Evolutionary conservation across 306 rosid species (phyloP), one percentile per base, ranked within the genome.

Genomic region (Lagenaria siceraria): DNA sequence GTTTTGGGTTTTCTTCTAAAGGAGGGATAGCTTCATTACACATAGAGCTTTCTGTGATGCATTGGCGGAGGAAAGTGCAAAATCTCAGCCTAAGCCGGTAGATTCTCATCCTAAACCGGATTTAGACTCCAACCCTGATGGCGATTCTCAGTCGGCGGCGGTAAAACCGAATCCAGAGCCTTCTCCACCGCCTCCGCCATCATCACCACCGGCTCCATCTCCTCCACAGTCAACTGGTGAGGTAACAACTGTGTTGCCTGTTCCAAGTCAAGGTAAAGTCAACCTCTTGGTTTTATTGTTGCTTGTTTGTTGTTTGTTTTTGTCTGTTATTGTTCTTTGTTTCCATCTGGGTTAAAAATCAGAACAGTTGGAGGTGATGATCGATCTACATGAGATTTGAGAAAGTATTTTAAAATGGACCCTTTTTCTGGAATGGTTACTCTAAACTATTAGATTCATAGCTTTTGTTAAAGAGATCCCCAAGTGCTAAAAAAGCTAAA

Each of bases 21-120:
- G 98, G 91, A 93, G 96, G 87, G 98, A 93, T 79, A 91, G 96
- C 83, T 93, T 93, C 77, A 88, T 93, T 53, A 91, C 98, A 52
- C 98, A 93, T 77, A 89, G 98, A 71, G 97, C 98, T 42, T 93
- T 93, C 78, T 93, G 98, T 49, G 98, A 91, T 83, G 98, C 92
- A 22, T 85, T 93, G 82, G 94, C 97, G 4, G 92, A 86, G 78
- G 98, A 93, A 48, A 87, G 88, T 60, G 86, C 90, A 5, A 87
- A 84, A 85, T 83, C 83, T 80, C 92, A 84, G 22, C 38, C 84
- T 76, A 84, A 64, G 53, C 18, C 46, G 38, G 64, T 64, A 63
- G 80, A 36, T 29, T 29, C 83, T 81, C 92, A 83, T 21, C 35
- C 83, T 72, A 84, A 64, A 43, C n/a, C 46, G 19, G 51, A 0